Evolutionary conservation across 2,329 filamentous ascomycete species (phyloP).

Genomic region (Geoglossum cookeanum): DNA sequence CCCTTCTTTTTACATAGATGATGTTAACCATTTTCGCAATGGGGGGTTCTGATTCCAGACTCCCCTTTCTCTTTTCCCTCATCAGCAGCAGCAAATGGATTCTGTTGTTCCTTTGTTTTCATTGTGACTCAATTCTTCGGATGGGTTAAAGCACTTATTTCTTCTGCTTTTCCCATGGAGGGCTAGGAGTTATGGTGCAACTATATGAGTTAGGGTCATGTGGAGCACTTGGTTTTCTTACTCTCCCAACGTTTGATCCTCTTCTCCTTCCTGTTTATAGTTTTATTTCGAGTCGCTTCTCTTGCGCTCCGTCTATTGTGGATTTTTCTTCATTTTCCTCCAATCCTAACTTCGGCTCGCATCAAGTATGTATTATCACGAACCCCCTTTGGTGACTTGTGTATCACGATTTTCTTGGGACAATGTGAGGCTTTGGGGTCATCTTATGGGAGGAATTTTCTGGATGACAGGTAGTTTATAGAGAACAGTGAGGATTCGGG

Average conservation of each 20-base stretch:
- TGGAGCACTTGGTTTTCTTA: background rate
- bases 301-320: background rate
- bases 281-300: background rate
- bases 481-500: background rate
- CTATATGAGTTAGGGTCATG: background rate
- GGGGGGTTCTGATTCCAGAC: background rate
- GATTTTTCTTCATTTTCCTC: background rate
- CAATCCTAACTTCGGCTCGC: background rate
- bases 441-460: background rate
- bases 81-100: background rate
- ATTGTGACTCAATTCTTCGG: background rate
- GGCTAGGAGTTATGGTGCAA: background rate
- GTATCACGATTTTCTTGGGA: background rate
- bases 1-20: background rate
- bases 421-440: background rate
- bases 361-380: background rate
- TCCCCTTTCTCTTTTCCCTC: background rate
- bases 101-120: slow-evolving; percentile 1
- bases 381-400: background rate
- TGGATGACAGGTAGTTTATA: background rate
- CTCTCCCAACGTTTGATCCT: background rate
- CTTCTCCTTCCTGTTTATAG: background rate
- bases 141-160: background rate
- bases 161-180: background rate
- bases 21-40: background rate